Evolutionary conservation across 306 rosid genomes (phyloP), one percentile per base, ranked within the genome.

Genomic region (Prosopis cineraria): DNA sequence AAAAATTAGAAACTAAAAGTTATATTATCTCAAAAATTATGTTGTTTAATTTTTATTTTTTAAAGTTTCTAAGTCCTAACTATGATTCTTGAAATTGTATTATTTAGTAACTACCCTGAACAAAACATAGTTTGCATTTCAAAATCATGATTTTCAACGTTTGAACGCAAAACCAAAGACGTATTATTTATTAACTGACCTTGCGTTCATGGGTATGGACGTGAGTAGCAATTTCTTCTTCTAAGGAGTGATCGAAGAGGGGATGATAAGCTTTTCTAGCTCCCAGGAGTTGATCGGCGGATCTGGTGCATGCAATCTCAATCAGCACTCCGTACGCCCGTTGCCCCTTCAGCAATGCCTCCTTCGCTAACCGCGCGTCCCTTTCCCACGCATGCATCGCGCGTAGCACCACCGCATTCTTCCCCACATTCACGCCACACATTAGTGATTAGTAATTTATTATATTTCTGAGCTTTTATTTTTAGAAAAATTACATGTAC

Each of bases 341-440:
- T 13, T 83, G 66, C 0, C 96, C 96, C 68, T 91, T 87, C 76
- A 80, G 84, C 76, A 95, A 55, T 20, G 97, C 97, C 81, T 88
- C 92, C 85, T 84, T 93, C 3, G 53, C 87, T 63, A 93, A 74
- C 73, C 96, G 96, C 10, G 99, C 99, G 79, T 95, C 99, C 34
- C 97, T 85, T 76, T 95, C 99, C 98, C 98, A 95, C 31, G 97
- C 94, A 78, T 95, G 98, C 93, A 90, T 93, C 25, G 90, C 76
- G 96, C 98, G 90, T 24, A 87, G 72, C 59, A 93, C 94, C 82
- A 90, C 88, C 17, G 97, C 96, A 75, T 87, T 91, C 98, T 95
- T 82, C 19, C 16, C 34, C 16, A 1, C 34, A 11, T 29, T 13
- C 0, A 12, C 0, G 11, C 43, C 43, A 43, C 48, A 43, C 48